A percentile compares a stretch with the other conserved stretches of the same genome.
Evolutionary conservation across 2,329 filamentous ascomycete species (phyloP).

Genomic region (Alternaria viburni): DNA sequence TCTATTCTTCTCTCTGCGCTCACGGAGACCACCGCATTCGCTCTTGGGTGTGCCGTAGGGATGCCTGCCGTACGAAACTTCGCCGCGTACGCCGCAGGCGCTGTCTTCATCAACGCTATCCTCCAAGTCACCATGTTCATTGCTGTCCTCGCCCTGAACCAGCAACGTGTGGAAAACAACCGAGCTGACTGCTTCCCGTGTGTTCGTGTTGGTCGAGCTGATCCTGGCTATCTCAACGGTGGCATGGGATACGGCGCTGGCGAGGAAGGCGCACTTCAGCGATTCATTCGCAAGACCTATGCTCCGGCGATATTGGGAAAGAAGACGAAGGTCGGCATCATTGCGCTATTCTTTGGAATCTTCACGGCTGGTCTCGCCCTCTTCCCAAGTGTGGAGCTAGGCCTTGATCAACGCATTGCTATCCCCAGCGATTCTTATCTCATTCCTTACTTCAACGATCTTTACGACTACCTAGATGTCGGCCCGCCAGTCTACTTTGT

Average conservation of each 20-base stretch:
- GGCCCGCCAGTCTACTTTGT: conserved; percentile 98
- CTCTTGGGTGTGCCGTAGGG: conserved; percentile 88
- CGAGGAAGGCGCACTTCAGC: conserved; percentile 82
- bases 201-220: conserved; percentile 77
- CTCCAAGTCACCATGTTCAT: conserved; percentile 97
- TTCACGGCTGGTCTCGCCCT: conserved; percentile 86
- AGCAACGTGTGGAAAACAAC: conserved; percentile 84
- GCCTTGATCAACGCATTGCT: conserved; percentile 92
- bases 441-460: conserved; percentile 94
- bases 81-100: conserved; percentile 92
- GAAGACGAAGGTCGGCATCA: conserved; percentile 76
- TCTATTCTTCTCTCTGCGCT: conserved; percentile 95
- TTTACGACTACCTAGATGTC: conserved; percentile 89
- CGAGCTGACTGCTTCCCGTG: conserved; percentile 93
- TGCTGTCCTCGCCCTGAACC: conserved; percentile 88
- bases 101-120: conserved; percentile 96
- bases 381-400: conserved; percentile 82
- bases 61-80: conserved; percentile 99
- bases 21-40: conserved; percentile 92
- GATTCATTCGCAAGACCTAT: conserved; percentile 89
- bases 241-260: conserved; percentile 74
- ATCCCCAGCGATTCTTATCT: conserved; percentile 94
- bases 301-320: conserved; percentile 81
- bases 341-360: conserved; percentile 83
- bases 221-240: conserved; percentile 68